Percentiles rank a stretch among this genome's conserved stretches.
Evolutionary conservation across 75 land plant genomes (phyloP).

Genomic region (Cryptomeria japonica): DNA sequence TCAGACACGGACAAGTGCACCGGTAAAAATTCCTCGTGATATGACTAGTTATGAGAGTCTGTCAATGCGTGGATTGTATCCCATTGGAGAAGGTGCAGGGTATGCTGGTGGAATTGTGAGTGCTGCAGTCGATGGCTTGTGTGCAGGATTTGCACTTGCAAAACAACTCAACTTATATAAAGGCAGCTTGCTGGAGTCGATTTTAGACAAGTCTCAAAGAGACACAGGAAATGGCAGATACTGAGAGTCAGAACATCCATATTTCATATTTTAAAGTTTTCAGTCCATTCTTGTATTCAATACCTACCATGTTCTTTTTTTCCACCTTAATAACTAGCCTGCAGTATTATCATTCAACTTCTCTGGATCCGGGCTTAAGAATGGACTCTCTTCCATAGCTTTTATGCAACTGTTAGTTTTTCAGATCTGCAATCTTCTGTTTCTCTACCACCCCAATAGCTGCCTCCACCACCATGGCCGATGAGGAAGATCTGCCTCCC

Average conservation of each 20-base stretch:
- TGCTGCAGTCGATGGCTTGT: slow-evolving; percentile 98
- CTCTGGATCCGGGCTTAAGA: not conserved
- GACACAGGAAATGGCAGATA: slow-evolving; percentile 49
- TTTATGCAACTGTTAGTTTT: not conserved
- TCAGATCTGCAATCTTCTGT: not conserved
- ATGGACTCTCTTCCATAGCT: not conserved
- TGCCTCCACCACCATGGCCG: not conserved
- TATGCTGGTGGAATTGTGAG: slow-evolving; percentile 98
- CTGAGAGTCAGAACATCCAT: slow-evolving; percentile 9
- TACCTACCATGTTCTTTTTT: not conserved
- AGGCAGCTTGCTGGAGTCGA: slow-evolving; percentile 39
- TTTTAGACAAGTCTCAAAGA: slow-evolving; percentile 52
- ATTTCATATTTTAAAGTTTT: not conserved
- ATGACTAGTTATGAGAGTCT: slow-evolving; percentile 70
- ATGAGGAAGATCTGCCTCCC: not conserved
- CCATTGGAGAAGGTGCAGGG: slow-evolving; percentile 98
- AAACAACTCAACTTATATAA: slow-evolving; percentile 43
- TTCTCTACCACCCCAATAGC: not conserved
- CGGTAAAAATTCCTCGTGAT: slow-evolving; percentile 69
- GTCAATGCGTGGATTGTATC: slow-evolving; percentile 73
- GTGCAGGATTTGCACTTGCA: slow-evolving; percentile 83
- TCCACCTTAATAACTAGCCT: not conserved
- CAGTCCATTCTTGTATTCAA: slow-evolving; percentile 1
- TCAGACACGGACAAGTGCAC: slow-evolving; percentile 97
- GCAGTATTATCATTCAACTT: not conserved